Percentiles rank a stretch among this genome's conserved stretches.
phyloP scores from a whole-genome alignment of 495 filamentous ascomycete species.

The Corynascus novoguineensis region DNA sequence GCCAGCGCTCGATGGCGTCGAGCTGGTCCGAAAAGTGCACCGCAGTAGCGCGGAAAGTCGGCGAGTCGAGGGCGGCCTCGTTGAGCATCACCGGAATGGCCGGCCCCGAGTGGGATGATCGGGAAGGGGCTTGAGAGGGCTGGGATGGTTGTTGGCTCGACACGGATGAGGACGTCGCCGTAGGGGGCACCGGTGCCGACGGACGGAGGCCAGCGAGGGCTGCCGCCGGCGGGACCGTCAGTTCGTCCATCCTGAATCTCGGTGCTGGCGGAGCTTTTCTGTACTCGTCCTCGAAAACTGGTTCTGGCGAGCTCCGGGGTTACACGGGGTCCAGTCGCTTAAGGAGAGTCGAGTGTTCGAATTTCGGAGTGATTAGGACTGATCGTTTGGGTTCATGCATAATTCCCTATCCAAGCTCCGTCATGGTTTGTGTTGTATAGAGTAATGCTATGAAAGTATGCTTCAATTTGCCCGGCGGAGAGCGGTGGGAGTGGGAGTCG shows the following conservation, averaged over 20 bases:
- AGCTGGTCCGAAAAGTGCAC: constrained; percentile 88
- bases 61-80: constrained; percentile 93
- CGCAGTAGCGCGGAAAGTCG: constrained; percentile 85
- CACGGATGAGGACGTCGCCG: neutral
- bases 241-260: constrained; percentile 9
- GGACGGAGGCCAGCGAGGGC: constrained; percentile 7
- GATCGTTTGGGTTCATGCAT: too few relatives aligned
- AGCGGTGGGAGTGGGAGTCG: neutral
- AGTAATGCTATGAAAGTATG: too few relatives aligned
- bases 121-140: neutral
- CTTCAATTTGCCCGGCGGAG: too few relatives aligned
- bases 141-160: neutral
- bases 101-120: constrained; percentile 26
- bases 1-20: constrained; percentile 87
- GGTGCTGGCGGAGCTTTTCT: neutral
- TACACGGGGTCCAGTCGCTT: too few relatives aligned
- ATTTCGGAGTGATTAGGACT: too few relatives aligned
- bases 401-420: neutral
- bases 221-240: constrained; percentile 13
- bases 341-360: too few relatives aligned
- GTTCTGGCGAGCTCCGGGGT: too few relatives aligned
- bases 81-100: constrained; percentile 75
- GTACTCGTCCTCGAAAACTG: too few relatives aligned
- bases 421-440: neutral
- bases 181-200: constrained; percentile 1